Evolutionary conservation across 2,329 filamentous ascomycete genomes (phyloP), one percentile per base, ranked within the genome.

Genomic region (Cadophora sp.): DNA sequence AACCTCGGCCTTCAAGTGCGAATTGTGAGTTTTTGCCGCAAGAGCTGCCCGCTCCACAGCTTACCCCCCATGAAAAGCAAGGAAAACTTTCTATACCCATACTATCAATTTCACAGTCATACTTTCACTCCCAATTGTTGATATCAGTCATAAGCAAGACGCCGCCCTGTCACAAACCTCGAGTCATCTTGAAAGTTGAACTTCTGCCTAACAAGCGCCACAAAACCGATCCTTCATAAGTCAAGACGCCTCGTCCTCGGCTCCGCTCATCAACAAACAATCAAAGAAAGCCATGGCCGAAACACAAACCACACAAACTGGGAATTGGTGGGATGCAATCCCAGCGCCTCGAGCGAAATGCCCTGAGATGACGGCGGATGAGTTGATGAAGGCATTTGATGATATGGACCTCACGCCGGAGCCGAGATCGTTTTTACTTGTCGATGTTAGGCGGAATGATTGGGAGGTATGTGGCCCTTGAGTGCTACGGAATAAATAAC

Each of bases 401-500:
- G 77, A 79, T 7, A 74, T 77, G 65, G 75, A 77, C 22, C 74
- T 76, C 2, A 77, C 74, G 16, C 73, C 75, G 7, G 73, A 72
- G 0, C 72, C 74, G 0, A 75, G 77, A 29, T 76, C 80, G 8
- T 84, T 85, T 58, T 75, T 86, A 22, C 76, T 86, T 3, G 82
- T 87, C 14, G 85, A 87, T 73, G 81, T 87, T n/a, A 82, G 85
- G 22, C 80, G 84, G 29, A 81, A 78, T 3, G 86, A 88, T 71
- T 84, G 83, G 79, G 82, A 83, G 74, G 80, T 81, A 75, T 53
- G 76, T 58, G 26, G 46, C 26, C 51, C 16, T 40, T 26, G 55
- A n/a, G 43, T 16, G 9, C 34, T 40, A 11, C 48, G 22, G 48
- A 43, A 56, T n/a, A 40, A 24, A 46, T 46, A 12, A 9, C 22